Conservation (phyloP, 139 green algal species). For the Coccomyxa sp. region DNA sequence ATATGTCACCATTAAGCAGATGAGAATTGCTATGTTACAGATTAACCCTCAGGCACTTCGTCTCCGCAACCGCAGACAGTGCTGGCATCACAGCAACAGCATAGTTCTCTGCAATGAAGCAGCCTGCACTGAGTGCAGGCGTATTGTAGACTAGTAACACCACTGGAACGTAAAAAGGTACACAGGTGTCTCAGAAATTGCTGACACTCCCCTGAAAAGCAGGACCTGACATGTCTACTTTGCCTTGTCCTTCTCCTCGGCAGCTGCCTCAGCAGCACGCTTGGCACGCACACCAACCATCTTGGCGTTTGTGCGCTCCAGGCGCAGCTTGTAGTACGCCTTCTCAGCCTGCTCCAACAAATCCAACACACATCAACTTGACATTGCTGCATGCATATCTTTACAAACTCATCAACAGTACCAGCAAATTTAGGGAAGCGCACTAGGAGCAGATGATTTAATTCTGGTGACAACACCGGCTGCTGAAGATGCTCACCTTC, state of each 20-base stretch:
- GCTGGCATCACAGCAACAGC: too few relatives aligned
- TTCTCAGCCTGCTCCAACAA: conserved; percentile 27
- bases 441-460: background rate
- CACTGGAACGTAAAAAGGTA: too few relatives aligned
- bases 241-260: conserved; percentile 64
- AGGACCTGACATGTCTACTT: conserved; percentile 8
- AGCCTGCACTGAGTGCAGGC: too few relatives aligned
- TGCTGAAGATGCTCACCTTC: conserved; percentile 49
- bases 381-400: background rate
- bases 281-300: conserved; percentile 82
- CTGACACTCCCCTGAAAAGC: too few relatives aligned
- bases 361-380: background rate
- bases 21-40: too few relatives aligned
- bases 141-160: too few relatives aligned
- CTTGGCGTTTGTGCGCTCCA: conserved; percentile 88
- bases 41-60: too few relatives aligned
- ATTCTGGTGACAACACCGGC: too few relatives aligned
- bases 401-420: conserved; percentile 1
- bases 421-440: background rate
- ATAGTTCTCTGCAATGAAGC: too few relatives aligned
- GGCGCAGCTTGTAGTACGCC: conserved; percentile 87
- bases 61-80: too few relatives aligned
- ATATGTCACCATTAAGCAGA: too few relatives aligned
- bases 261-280: conserved; percentile 69
- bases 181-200: too few relatives aligned